These are phyloP conservation scores for Lichenothelia convexa DNA, from an alignment of 495 filamentous ascomycete species.

Conservation along the genomic window DNA sequence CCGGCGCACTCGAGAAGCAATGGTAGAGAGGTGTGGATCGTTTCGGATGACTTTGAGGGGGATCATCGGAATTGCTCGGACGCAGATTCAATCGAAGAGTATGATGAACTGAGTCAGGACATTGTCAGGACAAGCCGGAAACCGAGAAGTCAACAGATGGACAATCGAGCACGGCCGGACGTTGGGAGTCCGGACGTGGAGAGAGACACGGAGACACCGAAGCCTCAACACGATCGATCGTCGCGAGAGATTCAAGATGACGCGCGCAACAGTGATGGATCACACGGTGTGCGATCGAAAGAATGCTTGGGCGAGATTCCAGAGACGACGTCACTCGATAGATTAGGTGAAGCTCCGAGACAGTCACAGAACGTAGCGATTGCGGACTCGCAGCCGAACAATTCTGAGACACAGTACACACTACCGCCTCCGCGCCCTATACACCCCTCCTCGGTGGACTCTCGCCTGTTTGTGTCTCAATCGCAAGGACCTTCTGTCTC, in stretches of 20 bases:
- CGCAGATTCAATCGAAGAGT: constrained; percentile 5
- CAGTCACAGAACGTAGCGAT: constrained; percentile 11
- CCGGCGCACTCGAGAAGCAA: constrained; percentile 1
- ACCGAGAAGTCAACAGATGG: constrained; percentile 5
- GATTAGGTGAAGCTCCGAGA: not conserved
- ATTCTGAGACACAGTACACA: not conserved
- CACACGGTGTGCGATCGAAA: not conserved
- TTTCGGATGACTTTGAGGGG: not conserved
- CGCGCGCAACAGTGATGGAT: not conserved
- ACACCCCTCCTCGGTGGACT: not conserved
- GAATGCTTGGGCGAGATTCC: not conserved
- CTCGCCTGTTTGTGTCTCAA: not conserved
- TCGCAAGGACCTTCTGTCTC: not conserved
- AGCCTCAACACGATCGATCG: too few relatives aligned
- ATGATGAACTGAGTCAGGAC: constrained; percentile 13
- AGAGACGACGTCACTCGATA: too few relatives aligned
- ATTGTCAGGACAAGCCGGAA: too few relatives aligned
- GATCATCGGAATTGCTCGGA: not conserved
- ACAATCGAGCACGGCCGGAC: constrained; percentile 10
- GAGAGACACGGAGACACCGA: too few relatives aligned
- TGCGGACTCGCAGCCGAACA: constrained; percentile 19
- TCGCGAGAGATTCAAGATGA: not conserved
- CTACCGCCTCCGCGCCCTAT: not conserved
- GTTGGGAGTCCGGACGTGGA: not conserved
- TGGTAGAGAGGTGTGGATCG: not conserved